Evolutionary conservation across 179 eudicot species (phyloP).

Genomic region (Silene vulgaris): DNA sequence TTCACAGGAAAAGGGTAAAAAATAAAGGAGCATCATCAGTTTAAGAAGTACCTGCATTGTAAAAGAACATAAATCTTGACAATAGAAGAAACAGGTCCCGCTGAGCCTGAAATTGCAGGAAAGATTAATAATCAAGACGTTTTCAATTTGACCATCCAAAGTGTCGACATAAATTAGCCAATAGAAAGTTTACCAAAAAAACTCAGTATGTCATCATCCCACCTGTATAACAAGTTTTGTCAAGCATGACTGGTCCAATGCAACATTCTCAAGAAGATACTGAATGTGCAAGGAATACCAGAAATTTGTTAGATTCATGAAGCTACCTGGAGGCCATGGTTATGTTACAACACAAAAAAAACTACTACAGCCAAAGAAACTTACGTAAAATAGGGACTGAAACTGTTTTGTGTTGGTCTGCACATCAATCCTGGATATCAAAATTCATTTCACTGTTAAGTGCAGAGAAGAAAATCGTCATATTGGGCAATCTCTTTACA

Average conservation of each 20-base stretch:
- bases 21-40: slow-evolving; percentile 2
- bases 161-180: background rate
- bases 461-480: background rate
- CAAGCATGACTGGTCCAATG: slow-evolving; percentile 53
- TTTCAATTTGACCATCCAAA: background rate
- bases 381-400: slow-evolving; percentile 67
- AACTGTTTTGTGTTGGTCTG: slow-evolving; percentile 81
- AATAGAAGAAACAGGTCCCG: slow-evolving; percentile 73
- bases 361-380: slow-evolving; percentile 12
- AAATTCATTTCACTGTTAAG: slow-evolving; percentile 8
- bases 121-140: slow-evolving; percentile 8
- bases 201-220: slow-evolving; percentile 13
- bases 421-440: slow-evolving; percentile 72
- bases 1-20: background rate
- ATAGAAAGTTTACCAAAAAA: background rate
- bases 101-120: slow-evolving; percentile 55
- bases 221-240: slow-evolving; percentile 80
- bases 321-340: background rate
- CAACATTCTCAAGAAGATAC: slow-evolving; percentile 89
- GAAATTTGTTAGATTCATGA: slow-evolving; percentile 6
- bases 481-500: background rate
- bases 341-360: background rate
- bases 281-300: slow-evolving; percentile 26
- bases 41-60: slow-evolving; percentile 52
- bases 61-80: slow-evolving; percentile 74